Evolutionary conservation across 2,329 filamentous ascomycete genomes (phyloP).

Genomic region (Cytospora paraplurivora): DNA sequence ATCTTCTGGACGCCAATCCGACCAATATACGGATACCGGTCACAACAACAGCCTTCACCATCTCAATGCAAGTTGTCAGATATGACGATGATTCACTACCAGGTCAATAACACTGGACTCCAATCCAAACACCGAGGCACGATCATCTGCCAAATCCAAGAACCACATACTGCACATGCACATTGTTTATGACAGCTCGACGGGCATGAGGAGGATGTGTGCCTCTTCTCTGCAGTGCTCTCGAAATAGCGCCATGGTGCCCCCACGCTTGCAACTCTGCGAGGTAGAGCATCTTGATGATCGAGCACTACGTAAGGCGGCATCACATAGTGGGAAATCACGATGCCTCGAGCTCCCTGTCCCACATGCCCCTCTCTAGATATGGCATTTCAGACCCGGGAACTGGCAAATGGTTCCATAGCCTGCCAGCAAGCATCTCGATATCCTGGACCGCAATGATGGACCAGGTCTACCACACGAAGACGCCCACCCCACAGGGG

Average conservation of each 20-base stretch:
- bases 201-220: not conserved
- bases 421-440: slow-evolving; percentile 8
- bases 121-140: not conserved
- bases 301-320: slow-evolving; percentile 9
- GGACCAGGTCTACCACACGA: slow-evolving; percentile 9
- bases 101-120: not conserved
- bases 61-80: not conserved
- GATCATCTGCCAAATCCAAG: not conserved
- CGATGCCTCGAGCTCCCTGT: slow-evolving; percentile 10
- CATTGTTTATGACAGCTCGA: not conserved
- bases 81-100: not conserved
- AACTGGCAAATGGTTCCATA: not conserved
- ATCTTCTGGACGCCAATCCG: slow-evolving; percentile 4
- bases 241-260: not conserved
- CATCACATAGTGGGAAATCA: slow-evolving; percentile 11
- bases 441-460: slow-evolving; percentile 6
- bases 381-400: not conserved
- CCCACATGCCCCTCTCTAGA: slow-evolving; percentile 11
- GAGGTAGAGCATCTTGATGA: not conserved
- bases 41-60: not conserved
- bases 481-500: slow-evolving; percentile 8
- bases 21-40: slow-evolving; percentile 1
- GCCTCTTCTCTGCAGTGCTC: not conserved
- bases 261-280: slow-evolving; percentile 7
- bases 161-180: no score